Evolutionary conservation across 176 grass and related monocot species (phyloP).

Genomic region (Chloris gayana): DNA sequence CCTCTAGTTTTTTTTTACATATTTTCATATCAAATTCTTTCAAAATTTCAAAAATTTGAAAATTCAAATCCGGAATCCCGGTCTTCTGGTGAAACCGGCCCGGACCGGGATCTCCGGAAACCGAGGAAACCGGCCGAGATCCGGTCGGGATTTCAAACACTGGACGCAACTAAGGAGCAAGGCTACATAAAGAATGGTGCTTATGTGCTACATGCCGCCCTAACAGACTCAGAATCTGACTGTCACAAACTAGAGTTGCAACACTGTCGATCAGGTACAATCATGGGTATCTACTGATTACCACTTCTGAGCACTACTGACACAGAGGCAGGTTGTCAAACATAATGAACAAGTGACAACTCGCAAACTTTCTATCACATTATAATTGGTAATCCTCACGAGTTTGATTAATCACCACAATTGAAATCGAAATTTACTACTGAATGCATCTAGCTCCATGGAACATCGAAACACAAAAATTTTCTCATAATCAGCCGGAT

Average conservation of each 20-base stretch:
- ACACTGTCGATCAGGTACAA: not conserved
- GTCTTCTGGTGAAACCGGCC: no score
- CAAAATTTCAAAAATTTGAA: no score
- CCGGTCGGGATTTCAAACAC: no score
- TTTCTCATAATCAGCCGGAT: not conserved
- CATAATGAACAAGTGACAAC: not conserved
- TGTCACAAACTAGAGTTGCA: not conserved
- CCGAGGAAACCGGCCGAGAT: no score
- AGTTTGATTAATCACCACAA: not conserved
- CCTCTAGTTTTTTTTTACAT: no score
- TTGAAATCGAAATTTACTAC: not conserved
- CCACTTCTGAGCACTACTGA: not conserved
- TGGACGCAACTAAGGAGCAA: not conserved
- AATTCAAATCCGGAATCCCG: no score
- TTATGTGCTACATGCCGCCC: not conserved
- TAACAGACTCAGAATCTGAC: not conserved
- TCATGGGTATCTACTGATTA: not conserved
- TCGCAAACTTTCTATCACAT: not conserved
- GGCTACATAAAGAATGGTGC: no score
- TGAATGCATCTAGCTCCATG: not conserved
- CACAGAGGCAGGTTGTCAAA: not conserved
- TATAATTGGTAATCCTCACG: not conserved
- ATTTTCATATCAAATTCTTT: no score
- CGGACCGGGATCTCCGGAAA: no score
- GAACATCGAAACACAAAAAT: not conserved